These are phyloP conservation scores for Amanita polypyramis DNA, from an alignment of 768 basidiomycete genomes.

Conservation along the genomic window DNA sequence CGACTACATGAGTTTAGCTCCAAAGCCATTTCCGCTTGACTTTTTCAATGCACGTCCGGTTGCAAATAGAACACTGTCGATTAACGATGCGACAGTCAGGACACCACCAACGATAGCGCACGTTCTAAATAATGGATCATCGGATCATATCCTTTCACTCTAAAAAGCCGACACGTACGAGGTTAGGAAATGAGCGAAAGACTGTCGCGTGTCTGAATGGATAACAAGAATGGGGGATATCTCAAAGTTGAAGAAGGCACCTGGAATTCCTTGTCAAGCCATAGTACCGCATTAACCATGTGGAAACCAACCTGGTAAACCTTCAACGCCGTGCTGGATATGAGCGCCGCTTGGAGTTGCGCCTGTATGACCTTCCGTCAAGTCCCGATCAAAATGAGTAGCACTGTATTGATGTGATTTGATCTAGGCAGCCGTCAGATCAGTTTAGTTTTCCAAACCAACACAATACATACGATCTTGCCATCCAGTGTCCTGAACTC, in stretches of 20 bases:
- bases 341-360: slow-evolving; percentile 53
- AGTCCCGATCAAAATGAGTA: slow-evolving; percentile 92
- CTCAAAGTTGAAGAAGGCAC: slow-evolving; percentile 89
- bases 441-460: background rate
- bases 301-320: slow-evolving; percentile 45
- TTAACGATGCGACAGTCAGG: slow-evolving; percentile 81
- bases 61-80: slow-evolving; percentile 83
- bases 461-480: slow-evolving; percentile 38
- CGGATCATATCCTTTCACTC: slow-evolving; percentile 1
- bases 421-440: slow-evolving; percentile 31
- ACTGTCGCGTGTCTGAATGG: slow-evolving; percentile 84
- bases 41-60: slow-evolving; percentile 70
- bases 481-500: slow-evolving; percentile 81
- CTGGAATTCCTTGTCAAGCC: slow-evolving; percentile 18
- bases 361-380: slow-evolving; percentile 50
- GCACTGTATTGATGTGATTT: slow-evolving; percentile 93
- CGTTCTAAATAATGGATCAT: slow-evolving; percentile 40
- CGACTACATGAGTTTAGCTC: slow-evolving; percentile 37
- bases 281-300: background rate
- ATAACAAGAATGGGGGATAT: slow-evolving; percentile 95
- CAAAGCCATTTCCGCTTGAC: slow-evolving; percentile 21
- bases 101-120: slow-evolving; percentile 98
- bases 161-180: slow-evolving; percentile 48
- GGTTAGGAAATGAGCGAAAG: slow-evolving; percentile 96
- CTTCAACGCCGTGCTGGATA: slow-evolving; percentile 62